These are phyloP conservation scores for Suhomyces atakaporum DNA, from an alignment of 1,139 yeast genomes.

Conservation along the genomic window DNA sequence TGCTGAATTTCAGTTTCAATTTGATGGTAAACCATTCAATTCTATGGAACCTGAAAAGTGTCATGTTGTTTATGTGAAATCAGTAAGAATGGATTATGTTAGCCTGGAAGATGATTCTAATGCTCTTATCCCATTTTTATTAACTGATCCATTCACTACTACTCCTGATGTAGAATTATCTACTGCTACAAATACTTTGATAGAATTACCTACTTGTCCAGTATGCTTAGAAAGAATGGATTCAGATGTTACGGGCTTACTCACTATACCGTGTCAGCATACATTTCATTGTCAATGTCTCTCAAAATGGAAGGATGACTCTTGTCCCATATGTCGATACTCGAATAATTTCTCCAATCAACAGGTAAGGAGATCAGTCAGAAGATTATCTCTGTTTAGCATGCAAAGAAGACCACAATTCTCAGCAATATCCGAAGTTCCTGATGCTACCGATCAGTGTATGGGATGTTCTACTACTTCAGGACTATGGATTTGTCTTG, in stretches of 20 bases:
- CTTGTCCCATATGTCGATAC: slow-evolving; percentile 90
- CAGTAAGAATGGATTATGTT: slow-evolving; percentile 45
- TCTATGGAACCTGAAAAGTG: slow-evolving; percentile 90
- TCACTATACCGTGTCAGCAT: slow-evolving; percentile 91
- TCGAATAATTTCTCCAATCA: slow-evolving; percentile 51
- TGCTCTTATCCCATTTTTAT: slow-evolving; percentile 59
- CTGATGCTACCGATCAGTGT: slow-evolving; percentile 30
- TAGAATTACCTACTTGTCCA: slow-evolving; percentile 90
- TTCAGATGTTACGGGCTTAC: slow-evolving; percentile 72
- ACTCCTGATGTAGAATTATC: slow-evolving; percentile 9
- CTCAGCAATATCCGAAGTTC: slow-evolving; percentile 6
- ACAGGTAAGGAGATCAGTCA: slow-evolving; percentile 35
- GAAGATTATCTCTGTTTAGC: slow-evolving; percentile 36
- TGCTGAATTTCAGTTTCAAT: slow-evolving; percentile 60
- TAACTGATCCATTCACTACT: slow-evolving; percentile 68
- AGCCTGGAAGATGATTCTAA: slow-evolving; percentile 23
- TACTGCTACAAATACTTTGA: slow-evolving; percentile 21
- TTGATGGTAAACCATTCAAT: slow-evolving; percentile 76
- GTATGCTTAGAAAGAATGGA: slow-evolving; percentile 93
- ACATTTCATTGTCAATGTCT: slow-evolving; percentile 91
- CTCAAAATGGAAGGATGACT: slow-evolving; percentile 86
- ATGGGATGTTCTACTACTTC: slow-evolving; percentile 34
- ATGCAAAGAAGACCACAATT: slow-evolving; percentile 13
- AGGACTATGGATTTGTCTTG: slow-evolving; percentile 77
- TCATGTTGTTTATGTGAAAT: slow-evolving; percentile 68